Evolutionary conservation across 2,329 filamentous ascomycete genomes (phyloP).

Genomic region (Cladosporium phlei): DNA sequence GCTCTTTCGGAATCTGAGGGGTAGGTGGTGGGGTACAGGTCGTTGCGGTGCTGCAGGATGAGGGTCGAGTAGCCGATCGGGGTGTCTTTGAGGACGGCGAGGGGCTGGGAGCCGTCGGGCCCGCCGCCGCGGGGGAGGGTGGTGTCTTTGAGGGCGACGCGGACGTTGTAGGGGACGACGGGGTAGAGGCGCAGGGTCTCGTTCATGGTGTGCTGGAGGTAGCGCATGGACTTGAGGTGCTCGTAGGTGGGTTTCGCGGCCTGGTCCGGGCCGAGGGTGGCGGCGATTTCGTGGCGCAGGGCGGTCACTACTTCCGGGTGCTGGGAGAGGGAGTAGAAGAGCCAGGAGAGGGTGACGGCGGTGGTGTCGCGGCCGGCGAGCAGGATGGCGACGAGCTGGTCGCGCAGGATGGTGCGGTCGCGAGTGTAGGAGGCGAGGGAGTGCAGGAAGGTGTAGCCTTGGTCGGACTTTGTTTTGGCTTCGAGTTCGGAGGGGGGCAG

Average conservation of each 20-base stretch:
- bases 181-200: constrained; percentile 46
- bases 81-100: constrained; percentile 41
- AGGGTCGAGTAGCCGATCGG: constrained; percentile 45
- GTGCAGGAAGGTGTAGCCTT: constrained; percentile 79
- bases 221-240: constrained; percentile 83
- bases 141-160: constrained; percentile 43
- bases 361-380: constrained; percentile 87
- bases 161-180: constrained; percentile 48
- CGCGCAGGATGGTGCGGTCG: constrained; percentile 62
- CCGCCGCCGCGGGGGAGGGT: constrained; percentile 48
- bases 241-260: constrained; percentile 59
- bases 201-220: constrained; percentile 51
- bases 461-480: constrained; percentile 65
- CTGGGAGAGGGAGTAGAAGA: constrained; percentile 73
- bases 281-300: constrained; percentile 68
- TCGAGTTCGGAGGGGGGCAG: constrained; percentile 68
- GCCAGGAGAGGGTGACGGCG: constrained; percentile 73
- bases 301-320: constrained; percentile 63
- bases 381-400: constrained; percentile 77
- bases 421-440: constrained; percentile 77
- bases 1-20: constrained; percentile 17
- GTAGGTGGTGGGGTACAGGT: constrained; percentile 41
- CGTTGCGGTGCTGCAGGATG: constrained; percentile 46
- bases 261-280: constrained; percentile 56
- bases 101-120: constrained; percentile 40